Evolutionary conservation across 192 early-diverging fungal genomes (phyloP).

Genomic region (Cetraspora pellucida): DNA sequence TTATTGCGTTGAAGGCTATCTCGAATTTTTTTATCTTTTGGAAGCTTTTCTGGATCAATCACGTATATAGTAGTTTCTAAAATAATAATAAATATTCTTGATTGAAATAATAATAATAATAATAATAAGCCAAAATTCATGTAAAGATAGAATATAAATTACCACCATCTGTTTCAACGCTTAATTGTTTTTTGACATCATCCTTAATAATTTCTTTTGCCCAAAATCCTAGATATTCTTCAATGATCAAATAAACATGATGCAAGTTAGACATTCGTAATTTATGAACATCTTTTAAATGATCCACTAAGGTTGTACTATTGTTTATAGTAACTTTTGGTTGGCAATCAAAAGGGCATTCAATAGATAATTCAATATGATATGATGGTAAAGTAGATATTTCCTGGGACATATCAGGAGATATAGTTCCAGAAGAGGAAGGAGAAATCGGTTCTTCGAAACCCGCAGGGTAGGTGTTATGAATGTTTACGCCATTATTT

Average conservation of each 20-base stretch:
- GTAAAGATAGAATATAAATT: conserved; percentile 8
- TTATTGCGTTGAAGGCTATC: conserved; percentile 72
- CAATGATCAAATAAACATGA: conserved; percentile 77
- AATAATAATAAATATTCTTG: conserved; percentile 4
- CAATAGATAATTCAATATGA: conserved; percentile 57
- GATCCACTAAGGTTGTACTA: conserved; percentile 64
- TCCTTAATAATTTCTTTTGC: conserved; percentile 54
- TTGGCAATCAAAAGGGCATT: conserved; percentile 69
- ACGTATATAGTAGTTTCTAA: conserved; percentile 43
- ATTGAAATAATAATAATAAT: not conserved
- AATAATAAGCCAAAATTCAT: conserved; percentile 5
- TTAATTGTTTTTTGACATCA: conserved; percentile 34
- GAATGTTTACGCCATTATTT: no score
- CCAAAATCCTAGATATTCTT: conserved; percentile 77
- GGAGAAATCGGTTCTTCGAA: no score
- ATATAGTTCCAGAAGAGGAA: no score
- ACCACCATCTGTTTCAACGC: conserved; percentile 29
- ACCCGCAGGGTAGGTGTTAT: no score
- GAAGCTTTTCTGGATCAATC: conserved; percentile 61
- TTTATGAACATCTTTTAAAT: conserved; percentile 67
- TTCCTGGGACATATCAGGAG: no score
- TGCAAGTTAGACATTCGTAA: conserved; percentile 70
- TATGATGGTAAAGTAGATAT: conserved; percentile 48
- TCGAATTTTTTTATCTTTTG: conserved; percentile 66
- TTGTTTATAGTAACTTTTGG: conserved; percentile 53